phyloP scores from a whole-genome alignment of 1,284 basidiomycete genomes.

The Singerocomus inundabilis region DNA sequence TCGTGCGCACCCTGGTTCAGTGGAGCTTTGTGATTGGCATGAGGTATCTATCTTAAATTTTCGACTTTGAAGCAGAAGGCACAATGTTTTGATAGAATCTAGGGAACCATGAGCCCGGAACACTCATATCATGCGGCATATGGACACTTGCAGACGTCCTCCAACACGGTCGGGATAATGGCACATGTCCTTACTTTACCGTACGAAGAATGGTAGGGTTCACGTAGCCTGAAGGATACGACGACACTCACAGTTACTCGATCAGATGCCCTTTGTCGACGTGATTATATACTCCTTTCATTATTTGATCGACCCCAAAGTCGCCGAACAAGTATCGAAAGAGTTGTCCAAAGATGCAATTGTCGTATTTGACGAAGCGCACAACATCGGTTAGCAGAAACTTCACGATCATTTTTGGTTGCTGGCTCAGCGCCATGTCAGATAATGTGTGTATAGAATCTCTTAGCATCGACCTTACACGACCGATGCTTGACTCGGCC shows the following conservation, averaged over 20 bases:
- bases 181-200: slow-evolving; percentile 94
- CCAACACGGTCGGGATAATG: slow-evolving; percentile 83
- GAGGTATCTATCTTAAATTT: slow-evolving; percentile 59
- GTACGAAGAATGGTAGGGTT: slow-evolving; percentile 88
- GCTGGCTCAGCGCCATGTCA: slow-evolving; percentile 25
- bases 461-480: slow-evolving; percentile 95
- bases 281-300: slow-evolving; percentile 99
- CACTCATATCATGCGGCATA: slow-evolving; percentile 84
- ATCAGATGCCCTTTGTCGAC: slow-evolving; percentile 91
- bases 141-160: slow-evolving; percentile 95
- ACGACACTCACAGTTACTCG: slow-evolving; percentile 8
- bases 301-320: slow-evolving; percentile 98
- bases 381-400: slow-evolving; percentile 84
- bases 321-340: slow-evolving; percentile 98
- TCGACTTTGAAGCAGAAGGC: background rate
- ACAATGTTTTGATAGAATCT: slow-evolving; percentile 51
- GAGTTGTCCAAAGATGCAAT: slow-evolving; percentile 98
- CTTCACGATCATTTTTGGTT: background rate
- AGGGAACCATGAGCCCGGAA: slow-evolving; percentile 80
- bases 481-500: slow-evolving; percentile 97
- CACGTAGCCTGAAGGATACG: background rate
- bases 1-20: slow-evolving; percentile 85
- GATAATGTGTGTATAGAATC: slow-evolving; percentile 99
- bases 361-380: slow-evolving; percentile 99
- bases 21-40: slow-evolving; percentile 93